Conservation (phyloP, 73 alveolate genomes). For the Halteria grandinella region DNA sequence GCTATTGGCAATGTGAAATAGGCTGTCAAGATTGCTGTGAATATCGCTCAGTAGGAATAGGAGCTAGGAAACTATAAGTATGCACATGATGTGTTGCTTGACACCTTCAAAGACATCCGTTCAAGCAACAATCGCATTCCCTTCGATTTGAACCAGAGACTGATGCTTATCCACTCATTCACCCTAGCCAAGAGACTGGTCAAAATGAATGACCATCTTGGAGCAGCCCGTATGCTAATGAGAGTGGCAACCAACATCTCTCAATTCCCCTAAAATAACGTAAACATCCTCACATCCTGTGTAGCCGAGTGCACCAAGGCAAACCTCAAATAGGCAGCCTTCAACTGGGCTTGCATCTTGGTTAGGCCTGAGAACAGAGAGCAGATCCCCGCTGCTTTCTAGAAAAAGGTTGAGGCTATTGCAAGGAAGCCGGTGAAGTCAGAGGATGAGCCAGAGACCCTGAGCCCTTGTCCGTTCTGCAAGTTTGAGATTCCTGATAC, state of each 20-base stretch:
- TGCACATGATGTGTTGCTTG: slow-evolving; percentile 96
- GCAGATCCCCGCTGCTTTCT: slow-evolving; percentile 89
- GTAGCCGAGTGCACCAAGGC: slow-evolving; percentile 99
- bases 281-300: slow-evolving; percentile 98
- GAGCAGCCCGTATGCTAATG: slow-evolving; percentile 95
- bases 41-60: slow-evolving; percentile 94
- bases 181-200: slow-evolving; percentile 90
- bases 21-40: slow-evolving; percentile 94
- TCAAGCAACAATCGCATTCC: slow-evolving; percentile 85
- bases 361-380: slow-evolving; percentile 97
- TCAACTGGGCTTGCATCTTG: slow-evolving; percentile 97
- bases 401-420: slow-evolving; percentile 88
- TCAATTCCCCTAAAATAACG: slow-evolving; percentile 97
- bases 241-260: slow-evolving; percentile 97
- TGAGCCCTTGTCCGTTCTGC: slow-evolving; percentile 97
- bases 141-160: slow-evolving; percentile 86
- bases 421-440: slow-evolving; percentile 92
- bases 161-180: slow-evolving; percentile 98
- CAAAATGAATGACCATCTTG: slow-evolving; percentile 86
- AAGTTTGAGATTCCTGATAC: slow-evolving; percentile 89
- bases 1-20: slow-evolving; percentile 83
- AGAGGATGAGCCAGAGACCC: slow-evolving; percentile 92
- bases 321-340: slow-evolving; percentile 91
- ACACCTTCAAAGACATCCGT: slow-evolving; percentile 87
- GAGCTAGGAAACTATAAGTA: slow-evolving; percentile 94